phyloP scores from a whole-genome alignment of 768 basidiomycete species.

The Pulveroboletus sp. region DNA sequence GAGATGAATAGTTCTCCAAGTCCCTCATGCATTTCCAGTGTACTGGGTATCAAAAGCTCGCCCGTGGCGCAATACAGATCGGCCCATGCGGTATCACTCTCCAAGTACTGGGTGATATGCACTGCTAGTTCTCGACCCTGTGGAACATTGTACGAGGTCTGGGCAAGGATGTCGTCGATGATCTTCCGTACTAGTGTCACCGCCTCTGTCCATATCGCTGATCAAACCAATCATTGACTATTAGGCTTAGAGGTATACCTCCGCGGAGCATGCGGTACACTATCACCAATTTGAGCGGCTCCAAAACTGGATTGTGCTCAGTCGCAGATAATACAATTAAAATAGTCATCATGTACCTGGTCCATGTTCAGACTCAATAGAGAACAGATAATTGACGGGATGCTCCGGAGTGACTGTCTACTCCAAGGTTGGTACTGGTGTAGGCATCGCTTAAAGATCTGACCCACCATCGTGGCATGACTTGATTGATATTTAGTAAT shows the following conservation, averaged over 20 bases:
- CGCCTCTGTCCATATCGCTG: conserved; percentile 47
- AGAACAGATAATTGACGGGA: conserved; percentile 77
- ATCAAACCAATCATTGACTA: conserved; percentile 3
- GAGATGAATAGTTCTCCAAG: conserved; percentile 19
- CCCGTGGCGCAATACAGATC: conserved; percentile 67
- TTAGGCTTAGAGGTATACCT: conserved; percentile 42
- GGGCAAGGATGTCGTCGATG: conserved; percentile 40
- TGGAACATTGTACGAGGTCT: conserved; percentile 28
- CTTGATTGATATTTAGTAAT: conserved; percentile 47
- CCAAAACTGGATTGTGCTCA: conserved; percentile 44
- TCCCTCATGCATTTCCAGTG: conserved; percentile 29
- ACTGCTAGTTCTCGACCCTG: conserved; percentile 44
- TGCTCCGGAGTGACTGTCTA: conserved; percentile 75
- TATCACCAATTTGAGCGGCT: conserved; percentile 59
- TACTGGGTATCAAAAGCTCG: conserved; percentile 54
- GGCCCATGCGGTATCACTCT: conserved; percentile 62
- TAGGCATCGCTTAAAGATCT: neutral
- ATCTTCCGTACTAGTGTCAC: conserved; percentile 53
- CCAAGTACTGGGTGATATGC: conserved; percentile 53
- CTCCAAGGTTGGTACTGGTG: neutral
- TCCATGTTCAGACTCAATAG: conserved; percentile 59
- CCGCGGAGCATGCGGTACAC: conserved; percentile 78
- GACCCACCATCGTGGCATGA: conserved; percentile 47
- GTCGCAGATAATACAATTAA: conserved; percentile 4
- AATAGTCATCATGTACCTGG: conserved; percentile 41